phyloP scores from a whole-genome alignment of 306 rosid species.

The Begonia masoniana region DNA sequence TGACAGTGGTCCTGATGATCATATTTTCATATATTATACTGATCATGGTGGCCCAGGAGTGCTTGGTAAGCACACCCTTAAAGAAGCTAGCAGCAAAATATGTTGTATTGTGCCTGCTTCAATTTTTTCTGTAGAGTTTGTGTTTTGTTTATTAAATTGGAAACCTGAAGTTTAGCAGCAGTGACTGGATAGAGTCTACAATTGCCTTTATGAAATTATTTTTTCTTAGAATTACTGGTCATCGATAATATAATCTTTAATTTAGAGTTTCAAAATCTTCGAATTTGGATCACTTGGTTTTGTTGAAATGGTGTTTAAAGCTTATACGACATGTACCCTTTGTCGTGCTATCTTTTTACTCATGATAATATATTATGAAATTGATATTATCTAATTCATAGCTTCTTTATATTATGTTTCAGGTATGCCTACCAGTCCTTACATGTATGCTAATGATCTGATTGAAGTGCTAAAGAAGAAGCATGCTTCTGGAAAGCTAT shows the following conservation, averaged over 20 bases:
- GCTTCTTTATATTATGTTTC: neutral
- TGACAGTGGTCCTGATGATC: conserved; percentile 89
- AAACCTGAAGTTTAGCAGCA: too few species aligned
- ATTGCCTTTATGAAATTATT: too few species aligned
- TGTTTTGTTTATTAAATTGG: too few species aligned
- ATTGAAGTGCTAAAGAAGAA: conserved; percentile 60
- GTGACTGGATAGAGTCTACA: too few species aligned
- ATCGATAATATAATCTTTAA: too few species aligned
- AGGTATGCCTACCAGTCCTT: conserved; percentile 82
- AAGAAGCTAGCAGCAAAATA: neutral
- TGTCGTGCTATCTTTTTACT: too few species aligned
- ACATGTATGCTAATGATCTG: conserved; percentile 51
- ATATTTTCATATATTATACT: conserved; percentile 62
- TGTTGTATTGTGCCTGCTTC: neutral
- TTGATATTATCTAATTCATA: neutral
- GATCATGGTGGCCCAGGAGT: conserved; percentile 99
- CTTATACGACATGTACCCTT: too few species aligned
- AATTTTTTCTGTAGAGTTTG: too few species aligned
- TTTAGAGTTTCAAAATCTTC: too few species aligned
- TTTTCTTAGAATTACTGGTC: too few species aligned
- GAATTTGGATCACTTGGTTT: neutral
- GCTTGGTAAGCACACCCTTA: conserved; percentile 54
- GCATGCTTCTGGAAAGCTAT: conserved; percentile 67
- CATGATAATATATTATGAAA: neutral
- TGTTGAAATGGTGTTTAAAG: neutral